Conservation (phyloP, 2,329 filamentous ascomycete genomes). For the Thermoascus crustaceus region DNA sequence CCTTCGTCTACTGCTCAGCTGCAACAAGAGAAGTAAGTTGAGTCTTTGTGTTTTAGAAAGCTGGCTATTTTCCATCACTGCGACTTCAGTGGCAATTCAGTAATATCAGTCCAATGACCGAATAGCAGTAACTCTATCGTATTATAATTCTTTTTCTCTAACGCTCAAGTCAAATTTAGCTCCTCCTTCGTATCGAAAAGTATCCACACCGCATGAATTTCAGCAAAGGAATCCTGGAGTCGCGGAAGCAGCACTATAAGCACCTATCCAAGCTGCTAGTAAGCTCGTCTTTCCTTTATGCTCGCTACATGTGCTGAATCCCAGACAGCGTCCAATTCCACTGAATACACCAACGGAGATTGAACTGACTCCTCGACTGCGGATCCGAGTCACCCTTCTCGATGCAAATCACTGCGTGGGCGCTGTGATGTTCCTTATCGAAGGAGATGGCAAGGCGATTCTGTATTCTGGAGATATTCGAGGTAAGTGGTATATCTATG, state of each 20-base stretch:
- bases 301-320: conserved; percentile 3
- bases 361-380: conserved; percentile 59
- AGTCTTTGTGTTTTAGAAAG: not conserved
- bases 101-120: not conserved
- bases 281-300: conserved; percentile 10
- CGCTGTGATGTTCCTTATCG: conserved; percentile 86
- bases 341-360: conserved; percentile 70
- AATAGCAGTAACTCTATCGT: not conserved
- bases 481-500: conserved; percentile 36
- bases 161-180: conserved; percentile 23
- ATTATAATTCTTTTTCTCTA: conserved; percentile 3
- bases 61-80: not conserved
- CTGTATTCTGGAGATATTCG: conserved; percentile 87
- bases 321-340: conserved; percentile 62
- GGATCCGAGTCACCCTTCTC: conserved; percentile 73
- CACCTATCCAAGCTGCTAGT: conserved; percentile 64
- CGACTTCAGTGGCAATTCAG: not conserved
- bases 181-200: conserved; percentile 72
- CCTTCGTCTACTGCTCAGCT: conserved; percentile 85
- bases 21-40: conserved; percentile 60
- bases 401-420: conserved; percentile 90
- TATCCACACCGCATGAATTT: conserved; percentile 76
- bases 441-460: conserved; percentile 62
- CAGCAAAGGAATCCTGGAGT: conserved; percentile 67
- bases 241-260: conserved; percentile 64